These are phyloP conservation scores for Jamesozyma gamospora DNA, from an alignment of 805 yeast genomes.

Conservation along the genomic window DNA sequence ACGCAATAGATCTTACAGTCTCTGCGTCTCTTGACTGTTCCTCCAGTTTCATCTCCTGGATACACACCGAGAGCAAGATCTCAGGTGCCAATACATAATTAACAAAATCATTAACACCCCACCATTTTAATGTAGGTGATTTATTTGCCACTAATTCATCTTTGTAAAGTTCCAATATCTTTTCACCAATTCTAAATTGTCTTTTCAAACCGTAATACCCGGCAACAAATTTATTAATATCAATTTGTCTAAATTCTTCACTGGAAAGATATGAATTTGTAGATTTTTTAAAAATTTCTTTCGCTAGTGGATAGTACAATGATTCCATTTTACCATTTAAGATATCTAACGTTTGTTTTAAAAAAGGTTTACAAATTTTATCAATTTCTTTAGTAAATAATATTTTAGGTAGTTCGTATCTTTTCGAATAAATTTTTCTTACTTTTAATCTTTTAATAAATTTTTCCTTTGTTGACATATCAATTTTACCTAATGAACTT, in stretches of 20 bases:
- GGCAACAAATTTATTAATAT: slow-evolving; percentile 38
- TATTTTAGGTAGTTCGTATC: slow-evolving; percentile 18
- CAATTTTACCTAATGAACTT: too few species aligned
- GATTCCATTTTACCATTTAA: slow-evolving; percentile 40
- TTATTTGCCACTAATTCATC: slow-evolving; percentile 24
- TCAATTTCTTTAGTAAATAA: slow-evolving; percentile 27
- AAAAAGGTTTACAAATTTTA: slow-evolving; percentile 23
- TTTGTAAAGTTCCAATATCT: slow-evolving; percentile 31
- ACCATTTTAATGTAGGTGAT: slow-evolving; percentile 45
- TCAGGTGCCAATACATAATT: slow-evolving; percentile 58
- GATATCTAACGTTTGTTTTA: slow-evolving; percentile 31
- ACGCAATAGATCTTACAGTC: slow-evolving; percentile 33
- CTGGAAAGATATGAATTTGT: slow-evolving; percentile 36
- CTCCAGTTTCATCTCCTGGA: slow-evolving; percentile 33
- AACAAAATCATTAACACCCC: slow-evolving; percentile 49
- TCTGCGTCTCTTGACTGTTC: neutral
- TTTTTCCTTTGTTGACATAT: neutral
- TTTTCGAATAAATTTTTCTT: neutral
- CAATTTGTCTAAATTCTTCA: slow-evolving; percentile 37
- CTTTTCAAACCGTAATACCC: slow-evolving; percentile 57
- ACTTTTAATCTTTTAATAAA: neutral
- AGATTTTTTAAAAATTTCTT: slow-evolving; percentile 32
- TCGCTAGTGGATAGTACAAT: slow-evolving; percentile 42
- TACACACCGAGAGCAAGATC: slow-evolving; percentile 40
- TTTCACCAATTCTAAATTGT: slow-evolving; percentile 40